These are phyloP conservation scores for Cichorium intybus DNA, from an alignment of 140 eudicot genomes.

Conservation along the genomic window DNA sequence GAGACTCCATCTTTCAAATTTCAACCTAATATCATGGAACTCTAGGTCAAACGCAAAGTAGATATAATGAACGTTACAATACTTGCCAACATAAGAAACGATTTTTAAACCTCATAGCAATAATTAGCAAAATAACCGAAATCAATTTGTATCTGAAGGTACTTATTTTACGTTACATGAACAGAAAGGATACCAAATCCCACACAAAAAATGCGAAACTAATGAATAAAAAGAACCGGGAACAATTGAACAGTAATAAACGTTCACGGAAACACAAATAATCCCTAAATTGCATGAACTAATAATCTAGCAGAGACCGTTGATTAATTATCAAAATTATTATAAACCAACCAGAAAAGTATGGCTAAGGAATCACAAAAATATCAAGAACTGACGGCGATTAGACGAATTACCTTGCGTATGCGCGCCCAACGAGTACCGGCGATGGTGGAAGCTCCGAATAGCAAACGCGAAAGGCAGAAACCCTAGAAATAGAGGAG, in stretches of 20 bases:
- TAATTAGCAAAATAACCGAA: neutral
- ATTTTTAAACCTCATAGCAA: neutral
- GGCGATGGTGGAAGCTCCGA: slow-evolving; percentile 13
- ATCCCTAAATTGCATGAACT: slow-evolving; percentile 5
- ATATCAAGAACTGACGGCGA: neutral
- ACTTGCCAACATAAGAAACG: too few relatives aligned
- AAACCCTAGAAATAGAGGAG: slow-evolving; percentile 6
- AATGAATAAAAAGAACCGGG: neutral
- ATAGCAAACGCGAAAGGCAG: neutral
- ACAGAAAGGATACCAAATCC: neutral
- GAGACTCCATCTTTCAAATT: slow-evolving; percentile 28
- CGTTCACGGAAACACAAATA: neutral
- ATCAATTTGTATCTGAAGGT: neutral
- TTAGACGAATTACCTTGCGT: neutral
- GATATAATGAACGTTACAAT: too few relatives aligned
- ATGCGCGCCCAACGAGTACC: neutral
- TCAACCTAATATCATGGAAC: neutral
- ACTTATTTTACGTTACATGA: neutral
- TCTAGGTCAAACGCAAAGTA: too few relatives aligned
- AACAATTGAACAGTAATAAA: neutral
- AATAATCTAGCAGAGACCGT: neutral
- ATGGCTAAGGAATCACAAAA: neutral
- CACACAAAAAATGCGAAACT: neutral
- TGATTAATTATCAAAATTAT: neutral
- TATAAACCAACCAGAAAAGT: neutral